Conservation (phyloP, 2,329 filamentous ascomycete species). For the Phialocephala sp. region DNA sequence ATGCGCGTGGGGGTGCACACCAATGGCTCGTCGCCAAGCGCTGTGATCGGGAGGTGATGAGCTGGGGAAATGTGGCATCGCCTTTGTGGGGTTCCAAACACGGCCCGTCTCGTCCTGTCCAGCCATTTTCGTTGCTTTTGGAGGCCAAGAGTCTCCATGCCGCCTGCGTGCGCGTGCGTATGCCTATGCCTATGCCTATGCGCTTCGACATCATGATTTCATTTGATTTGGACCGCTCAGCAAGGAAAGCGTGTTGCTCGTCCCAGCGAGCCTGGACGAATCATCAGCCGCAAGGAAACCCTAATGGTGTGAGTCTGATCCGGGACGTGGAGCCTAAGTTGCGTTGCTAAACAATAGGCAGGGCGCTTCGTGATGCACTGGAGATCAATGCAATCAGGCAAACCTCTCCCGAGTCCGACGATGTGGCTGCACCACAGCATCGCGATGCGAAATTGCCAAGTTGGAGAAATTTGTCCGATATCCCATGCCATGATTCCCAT, state of each 20-base stretch:
- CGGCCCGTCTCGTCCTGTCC: slow-evolving; percentile 7
- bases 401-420: neutral
- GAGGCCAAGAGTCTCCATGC: neutral
- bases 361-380: slow-evolving; percentile 7
- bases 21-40: neutral
- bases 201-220: neutral
- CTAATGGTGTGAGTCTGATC: neutral
- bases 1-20: neutral
- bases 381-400: slow-evolving; percentile 14
- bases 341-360: neutral
- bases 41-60: neutral
- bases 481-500: too few relatives aligned
- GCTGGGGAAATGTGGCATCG: slow-evolving; percentile 10
- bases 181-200: neutral
- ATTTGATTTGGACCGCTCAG: neutral
- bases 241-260: neutral
- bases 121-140: neutral
- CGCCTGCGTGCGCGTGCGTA: too few relatives aligned
- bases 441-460: too few relatives aligned
- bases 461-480: too few relatives aligned
- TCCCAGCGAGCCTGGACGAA: neutral
- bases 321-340: slow-evolving; percentile 1
- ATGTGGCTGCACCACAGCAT: too few relatives aligned
- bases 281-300: slow-evolving; percentile 1
- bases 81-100: slow-evolving; percentile 1